Conservation (phyloP, 208 protist species). For the Herpetomonas tarakana region DNA sequence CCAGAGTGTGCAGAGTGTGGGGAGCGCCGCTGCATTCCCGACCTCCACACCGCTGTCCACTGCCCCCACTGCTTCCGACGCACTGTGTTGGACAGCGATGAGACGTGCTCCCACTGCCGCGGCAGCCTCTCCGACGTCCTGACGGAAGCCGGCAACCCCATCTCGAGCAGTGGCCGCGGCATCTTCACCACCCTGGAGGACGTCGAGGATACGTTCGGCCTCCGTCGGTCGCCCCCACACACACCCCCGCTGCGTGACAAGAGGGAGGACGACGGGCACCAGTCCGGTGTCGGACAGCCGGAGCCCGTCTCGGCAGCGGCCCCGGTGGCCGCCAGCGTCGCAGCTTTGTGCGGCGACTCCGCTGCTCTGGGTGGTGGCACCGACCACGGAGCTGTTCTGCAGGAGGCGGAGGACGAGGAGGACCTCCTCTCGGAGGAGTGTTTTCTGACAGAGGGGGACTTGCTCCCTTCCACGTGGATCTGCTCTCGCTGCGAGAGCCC, state of each 20-base stretch:
- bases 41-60: conserved; percentile 25
- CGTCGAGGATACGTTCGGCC: not conserved
- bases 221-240: not conserved
- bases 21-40: conserved; percentile 28
- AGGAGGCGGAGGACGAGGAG: too few relatives aligned
- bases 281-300: too few relatives aligned
- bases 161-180: conserved; percentile 12
- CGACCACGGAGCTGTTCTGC: too few relatives aligned
- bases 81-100: conserved; percentile 38
- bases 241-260: not conserved
- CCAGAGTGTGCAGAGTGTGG: conserved; percentile 57
- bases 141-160: conserved; percentile 11
- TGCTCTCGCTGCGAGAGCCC: conserved; percentile 23
- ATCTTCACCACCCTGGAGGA: conserved; percentile 6
- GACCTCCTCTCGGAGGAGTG: too few relatives aligned
- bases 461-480: conserved; percentile 17
- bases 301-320: too few relatives aligned
- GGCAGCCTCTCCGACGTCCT: conserved; percentile 34
- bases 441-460: not conserved
- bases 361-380: too few relatives aligned
- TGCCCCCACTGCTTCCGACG: conserved; percentile 63
- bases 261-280: too few relatives aligned
- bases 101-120: conserved; percentile 59
- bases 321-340: too few relatives aligned
- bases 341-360: too few relatives aligned